Base-by-base conservation (phyloP, 148 eudicot genomes). In the Dysphania ambrosioides region DNA sequence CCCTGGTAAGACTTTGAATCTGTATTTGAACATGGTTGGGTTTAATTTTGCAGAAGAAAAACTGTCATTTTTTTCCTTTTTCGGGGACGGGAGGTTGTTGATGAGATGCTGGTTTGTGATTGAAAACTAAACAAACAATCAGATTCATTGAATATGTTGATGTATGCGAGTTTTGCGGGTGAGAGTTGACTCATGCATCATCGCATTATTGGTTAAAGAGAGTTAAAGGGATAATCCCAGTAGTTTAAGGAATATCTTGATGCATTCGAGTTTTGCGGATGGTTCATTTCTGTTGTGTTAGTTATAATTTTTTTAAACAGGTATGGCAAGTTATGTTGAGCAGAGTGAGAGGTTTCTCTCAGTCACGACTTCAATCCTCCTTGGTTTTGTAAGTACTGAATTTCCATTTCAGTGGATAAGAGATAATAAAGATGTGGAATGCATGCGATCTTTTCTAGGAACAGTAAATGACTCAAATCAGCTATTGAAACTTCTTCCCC, bases 351-450 rank as follows among this genome's bases (percentile, higher is more conserved):
- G 69, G 80, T 21, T 55, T 75, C 75, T 84, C 61, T 67, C 84
- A 1, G n/a, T 75, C 72, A 81, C 78, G 61, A 84, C 84, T 56
- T 78, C 82, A 32, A 18, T 84, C 72, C 79, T 84, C 66, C 82
- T 84, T 44, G 81, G 84, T 59, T 68, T 84, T 68, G 86, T 84
- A 81, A 81, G 86, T 80, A 63, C 41, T 62, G 19, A 41, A 51
- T 67, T 72, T 24, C 68, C 51, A 4, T 72, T 68, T 23, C 31
- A 32, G n/a, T n/a, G 49, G 18, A 34, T 30, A 57, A 11, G 41
- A 41, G 40, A 36, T 72, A 23, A 4, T 68, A 44, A 19, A 27
- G 60, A 55, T 60, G 31, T 32, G 63, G 55, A 23, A 74, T 47
- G 21, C 11, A n/a, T 47, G 10, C n/a, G 42, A 74, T 67, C 19